Percentiles rank a stretch among this genome's conserved stretches.
Evolutionary conservation across 805 yeast genomes (phyloP).

Genomic region (Metschnikowia rubicola): DNA sequence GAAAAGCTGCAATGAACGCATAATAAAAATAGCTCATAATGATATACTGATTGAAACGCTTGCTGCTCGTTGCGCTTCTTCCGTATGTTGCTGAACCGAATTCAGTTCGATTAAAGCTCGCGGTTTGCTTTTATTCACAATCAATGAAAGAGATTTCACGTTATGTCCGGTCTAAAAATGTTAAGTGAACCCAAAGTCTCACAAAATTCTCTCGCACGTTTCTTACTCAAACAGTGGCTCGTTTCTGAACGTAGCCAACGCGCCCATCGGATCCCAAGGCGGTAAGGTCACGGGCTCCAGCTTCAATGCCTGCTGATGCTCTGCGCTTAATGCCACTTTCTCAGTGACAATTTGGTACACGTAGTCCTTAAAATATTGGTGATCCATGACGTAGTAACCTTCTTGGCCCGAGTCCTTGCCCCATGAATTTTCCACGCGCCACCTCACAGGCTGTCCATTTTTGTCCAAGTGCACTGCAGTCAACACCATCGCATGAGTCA

Average conservation of each 20-base stretch:
- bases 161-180: too few species aligned
- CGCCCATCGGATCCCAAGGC: constrained; percentile 81
- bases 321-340: constrained; percentile 23
- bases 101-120: neutral
- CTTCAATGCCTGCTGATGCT: constrained; percentile 36
- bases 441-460: constrained; percentile 57
- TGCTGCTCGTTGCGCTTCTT: too few species aligned
- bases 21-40: too few species aligned
- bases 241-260: constrained; percentile 44
- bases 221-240: neutral
- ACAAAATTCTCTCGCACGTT: too few species aligned
- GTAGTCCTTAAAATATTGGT: constrained; percentile 69
- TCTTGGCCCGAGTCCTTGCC: constrained; percentile 64
- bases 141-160: neutral
- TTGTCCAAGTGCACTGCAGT: constrained; percentile 20
- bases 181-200: too few species aligned
- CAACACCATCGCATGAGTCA: constrained; percentile 23
- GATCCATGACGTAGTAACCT: constrained; percentile 70
- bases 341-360: constrained; percentile 63
- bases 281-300: constrained; percentile 52
- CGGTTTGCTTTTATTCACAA: neutral
- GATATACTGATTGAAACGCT: too few species aligned
- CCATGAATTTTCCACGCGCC: constrained; percentile 79
- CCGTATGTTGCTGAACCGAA: too few species aligned
- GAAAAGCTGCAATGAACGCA: too few species aligned